Evolutionary conservation across 2,329 filamentous ascomycete species (phyloP).

Genomic region (Parastagonospora avenae): DNA sequence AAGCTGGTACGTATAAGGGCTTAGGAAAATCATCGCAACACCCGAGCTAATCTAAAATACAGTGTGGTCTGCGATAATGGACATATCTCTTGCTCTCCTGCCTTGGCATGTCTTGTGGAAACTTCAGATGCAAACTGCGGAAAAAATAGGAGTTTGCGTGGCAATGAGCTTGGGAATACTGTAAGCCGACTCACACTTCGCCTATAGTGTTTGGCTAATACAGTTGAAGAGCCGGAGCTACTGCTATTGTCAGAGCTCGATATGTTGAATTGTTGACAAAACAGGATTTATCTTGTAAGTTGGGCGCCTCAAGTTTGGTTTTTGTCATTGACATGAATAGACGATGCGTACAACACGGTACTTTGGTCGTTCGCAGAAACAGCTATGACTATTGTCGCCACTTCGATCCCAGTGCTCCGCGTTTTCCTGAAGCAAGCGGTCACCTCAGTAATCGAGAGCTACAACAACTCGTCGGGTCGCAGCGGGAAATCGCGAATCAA

Average conservation of each 20-base stretch:
- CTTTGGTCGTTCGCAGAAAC: conserved; percentile 17
- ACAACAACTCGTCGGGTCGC: not conserved
- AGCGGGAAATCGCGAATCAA: not conserved
- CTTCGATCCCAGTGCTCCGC: conserved; percentile 15
- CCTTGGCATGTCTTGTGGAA: conserved; percentile 16
- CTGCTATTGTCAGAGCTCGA: conserved; percentile 9
- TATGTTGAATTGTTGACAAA: conserved; percentile 11
- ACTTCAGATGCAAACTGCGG: conserved; percentile 13
- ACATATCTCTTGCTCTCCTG: conserved; percentile 12
- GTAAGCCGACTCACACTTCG: conserved; percentile 5
- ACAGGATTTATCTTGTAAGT: conserved; percentile 16
- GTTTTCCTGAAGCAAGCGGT: conserved; percentile 15
- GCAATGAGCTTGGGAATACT: conserved; percentile 17
- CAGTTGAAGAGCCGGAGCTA: conserved; percentile 8
- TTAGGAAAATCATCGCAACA: not conserved
- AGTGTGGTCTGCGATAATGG: conserved; percentile 17
- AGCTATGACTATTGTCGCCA: conserved; percentile 15
- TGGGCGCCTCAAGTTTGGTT: not conserved
- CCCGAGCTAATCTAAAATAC: conserved; percentile 4
- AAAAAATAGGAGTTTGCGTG: conserved; percentile 15
- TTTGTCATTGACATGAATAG: conserved; percentile 5
- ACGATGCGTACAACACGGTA: conserved; percentile 13
- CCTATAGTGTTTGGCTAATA: not conserved
- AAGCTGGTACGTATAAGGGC: conserved; percentile 10
- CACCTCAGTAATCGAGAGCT: conserved; percentile 10